Conservation (phyloP, 345 rosid species). For the Abelmoschus esculentus region DNA sequence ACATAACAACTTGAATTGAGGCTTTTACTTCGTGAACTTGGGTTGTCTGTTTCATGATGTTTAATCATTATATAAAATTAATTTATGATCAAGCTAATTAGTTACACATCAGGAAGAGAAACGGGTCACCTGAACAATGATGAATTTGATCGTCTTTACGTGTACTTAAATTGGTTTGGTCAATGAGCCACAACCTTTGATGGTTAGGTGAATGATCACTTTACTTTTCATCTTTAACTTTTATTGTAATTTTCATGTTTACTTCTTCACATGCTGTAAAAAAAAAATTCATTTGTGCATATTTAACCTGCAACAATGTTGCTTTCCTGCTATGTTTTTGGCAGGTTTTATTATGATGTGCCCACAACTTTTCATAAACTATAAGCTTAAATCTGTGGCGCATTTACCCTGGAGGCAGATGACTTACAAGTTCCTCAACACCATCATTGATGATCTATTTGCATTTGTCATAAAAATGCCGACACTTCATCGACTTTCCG, state of each 20-base stretch:
- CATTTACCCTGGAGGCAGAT: slow-evolving; percentile 99
- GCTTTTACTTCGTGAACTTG: not conserved
- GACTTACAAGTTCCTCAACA: slow-evolving; percentile 98
- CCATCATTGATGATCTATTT: slow-evolving; percentile 97
- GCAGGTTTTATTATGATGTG: slow-evolving; percentile 98
- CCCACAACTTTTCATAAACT: slow-evolving; percentile 95
- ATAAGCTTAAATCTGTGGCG: slow-evolving; percentile 92
- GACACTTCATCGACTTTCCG: slow-evolving; percentile 59
- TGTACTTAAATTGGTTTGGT: not conserved
- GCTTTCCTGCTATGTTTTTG: slow-evolving; percentile 9
- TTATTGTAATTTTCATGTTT: not conserved
- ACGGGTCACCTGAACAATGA: not conserved
- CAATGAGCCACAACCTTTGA: not conserved
- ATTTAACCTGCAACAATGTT: not conserved
- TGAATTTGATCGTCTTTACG: not conserved
- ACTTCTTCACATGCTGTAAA: not conserved
- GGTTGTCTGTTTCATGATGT: not conserved
- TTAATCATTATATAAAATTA: not conserved
- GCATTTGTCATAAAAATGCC: slow-evolving; percentile 99
- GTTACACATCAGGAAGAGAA: not conserved
- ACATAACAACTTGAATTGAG: not conserved
- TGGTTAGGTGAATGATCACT: not conserved
- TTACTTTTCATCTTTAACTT: not conserved
- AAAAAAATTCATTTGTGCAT: not conserved
- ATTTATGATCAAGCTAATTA: not conserved